phyloP scores from a whole-genome alignment of 352 stramenopile genomes.

The Globisporangium radiosum region DNA sequence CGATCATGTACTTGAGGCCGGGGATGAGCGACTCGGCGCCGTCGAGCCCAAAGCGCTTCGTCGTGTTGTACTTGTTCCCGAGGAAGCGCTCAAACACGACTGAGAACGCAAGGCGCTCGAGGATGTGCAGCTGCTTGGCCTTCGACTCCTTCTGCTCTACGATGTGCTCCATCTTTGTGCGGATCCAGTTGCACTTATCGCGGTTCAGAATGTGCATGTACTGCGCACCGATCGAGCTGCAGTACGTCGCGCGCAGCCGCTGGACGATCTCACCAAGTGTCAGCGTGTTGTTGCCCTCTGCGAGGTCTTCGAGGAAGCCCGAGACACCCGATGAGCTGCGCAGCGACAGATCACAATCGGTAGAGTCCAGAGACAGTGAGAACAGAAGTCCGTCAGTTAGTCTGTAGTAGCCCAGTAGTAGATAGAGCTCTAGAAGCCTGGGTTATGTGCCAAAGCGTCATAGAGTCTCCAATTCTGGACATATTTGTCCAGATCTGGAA shows the following conservation, averaged over 20 bases:
- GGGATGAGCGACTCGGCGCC: constrained; percentile 94
- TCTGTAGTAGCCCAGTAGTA: too few species aligned
- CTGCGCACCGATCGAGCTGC: constrained; percentile 94
- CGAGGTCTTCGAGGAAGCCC: constrained; percentile 84
- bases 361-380: too few species aligned
- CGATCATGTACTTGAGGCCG: constrained; percentile 95
- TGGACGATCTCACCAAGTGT: constrained; percentile 95
- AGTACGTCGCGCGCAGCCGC: constrained; percentile 96
- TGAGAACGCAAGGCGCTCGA: constrained; percentile 95
- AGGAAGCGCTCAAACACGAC: constrained; percentile 99
- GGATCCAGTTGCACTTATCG: constrained; percentile 98
- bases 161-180: constrained; percentile 79
- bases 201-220: constrained; percentile 98
- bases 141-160: constrained; percentile 69
- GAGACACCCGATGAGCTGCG: constrained; percentile 76
- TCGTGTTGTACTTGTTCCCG: constrained; percentile 98
- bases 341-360: too few species aligned
- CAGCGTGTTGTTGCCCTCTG: constrained; percentile 57
- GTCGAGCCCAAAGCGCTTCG: constrained; percentile 97
- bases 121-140: constrained; percentile 95
- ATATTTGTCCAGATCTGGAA: too few species aligned
- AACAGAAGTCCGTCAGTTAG: too few species aligned
- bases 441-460: too few species aligned
- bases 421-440: too few species aligned
- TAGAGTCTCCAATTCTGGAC: too few species aligned